Evolutionary conservation across 352 stramenopile genomes (phyloP), one percentile per base, ranked within the genome.

Genomic region (Globisporangium cystogenes): DNA sequence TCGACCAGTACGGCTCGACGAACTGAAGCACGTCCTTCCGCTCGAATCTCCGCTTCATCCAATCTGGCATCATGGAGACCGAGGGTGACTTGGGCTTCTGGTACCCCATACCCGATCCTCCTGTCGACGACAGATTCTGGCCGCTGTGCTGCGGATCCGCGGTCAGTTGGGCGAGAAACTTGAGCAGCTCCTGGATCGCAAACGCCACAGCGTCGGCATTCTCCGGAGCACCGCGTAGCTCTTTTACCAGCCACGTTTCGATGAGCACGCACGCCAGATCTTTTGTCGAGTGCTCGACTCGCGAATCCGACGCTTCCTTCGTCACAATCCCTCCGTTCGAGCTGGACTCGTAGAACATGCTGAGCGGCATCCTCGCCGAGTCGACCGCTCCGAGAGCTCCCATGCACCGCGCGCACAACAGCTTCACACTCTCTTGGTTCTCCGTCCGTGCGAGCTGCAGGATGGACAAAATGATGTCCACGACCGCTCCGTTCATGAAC

Each of bases 1-100:
- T 93, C 40, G 80, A 87, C 87, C 86, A 96, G 50, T 95, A 96
- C 11, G 86, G 87, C 44, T 91, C 82, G 8, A 96, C 73, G 53
- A 94, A 87, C 59, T 96, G 80, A 37, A 96, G 60, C 7, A 96
- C 76, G 41, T 90, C 72, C 55, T 90, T 90, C 21, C 79, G 71
- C 37, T 95, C 82, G 48, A 95, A 93, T 53, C 80, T 51, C 41
- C 82, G 70, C 59, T 87, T 90, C 67, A 95, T 87, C 81, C 84
- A 92, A 29, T 93, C 84, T 1, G 82, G 82, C 76, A 95, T 92
- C 16, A 50, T 31, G 10, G 48, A 44, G 21, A 44, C 65, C 2
- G 37, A 12, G 43, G 52, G 20, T 31, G 60, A 45, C 55, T 53
- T 57, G 21, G 53, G 20, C 39, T 67, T 62, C 11, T 58, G 37